Percentiles rank a stretch among this genome's conserved stretches.
Conservation (phyloP, 208 protist species). For the Trypanosoma congolense region DNA sequence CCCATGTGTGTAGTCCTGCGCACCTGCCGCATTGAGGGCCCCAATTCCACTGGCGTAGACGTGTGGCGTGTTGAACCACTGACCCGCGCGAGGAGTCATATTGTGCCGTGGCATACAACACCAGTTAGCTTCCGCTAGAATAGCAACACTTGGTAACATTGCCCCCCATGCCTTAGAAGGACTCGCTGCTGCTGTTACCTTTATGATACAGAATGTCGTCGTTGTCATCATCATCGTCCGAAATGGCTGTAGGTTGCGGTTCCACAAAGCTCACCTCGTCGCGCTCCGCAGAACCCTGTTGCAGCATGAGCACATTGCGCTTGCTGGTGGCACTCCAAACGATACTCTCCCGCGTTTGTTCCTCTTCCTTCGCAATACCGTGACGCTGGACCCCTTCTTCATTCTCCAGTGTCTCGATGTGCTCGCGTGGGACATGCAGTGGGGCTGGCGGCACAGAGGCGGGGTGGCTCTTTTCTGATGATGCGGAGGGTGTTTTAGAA, state of each 20-base stretch:
- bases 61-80: too few species aligned
- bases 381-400: conserved; percentile 28
- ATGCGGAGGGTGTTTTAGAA: not conserved
- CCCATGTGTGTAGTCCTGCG: too few species aligned
- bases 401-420: not conserved
- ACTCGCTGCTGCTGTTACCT: conserved; percentile 18
- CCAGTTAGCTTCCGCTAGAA: not conserved
- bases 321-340: conserved; percentile 65
- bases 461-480: not conserved
- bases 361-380: conserved; percentile 27
- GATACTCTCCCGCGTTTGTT: conserved; percentile 30
- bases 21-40: too few species aligned
- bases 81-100: too few species aligned
- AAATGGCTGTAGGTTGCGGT: not conserved
- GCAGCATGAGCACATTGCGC: conserved; percentile 30
- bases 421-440: not conserved
- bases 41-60: too few species aligned
- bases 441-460: not conserved
- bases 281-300: too few species aligned
- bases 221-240: conserved; percentile 18
- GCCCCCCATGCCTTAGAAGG: conserved; percentile 8
- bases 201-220: conserved; percentile 20
- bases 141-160: not conserved
- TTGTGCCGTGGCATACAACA: too few species aligned
- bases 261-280: not conserved